Base-by-base conservation (phyloP, 768 basidiomycete species). In the Leucocoprinus sp. region DNA sequence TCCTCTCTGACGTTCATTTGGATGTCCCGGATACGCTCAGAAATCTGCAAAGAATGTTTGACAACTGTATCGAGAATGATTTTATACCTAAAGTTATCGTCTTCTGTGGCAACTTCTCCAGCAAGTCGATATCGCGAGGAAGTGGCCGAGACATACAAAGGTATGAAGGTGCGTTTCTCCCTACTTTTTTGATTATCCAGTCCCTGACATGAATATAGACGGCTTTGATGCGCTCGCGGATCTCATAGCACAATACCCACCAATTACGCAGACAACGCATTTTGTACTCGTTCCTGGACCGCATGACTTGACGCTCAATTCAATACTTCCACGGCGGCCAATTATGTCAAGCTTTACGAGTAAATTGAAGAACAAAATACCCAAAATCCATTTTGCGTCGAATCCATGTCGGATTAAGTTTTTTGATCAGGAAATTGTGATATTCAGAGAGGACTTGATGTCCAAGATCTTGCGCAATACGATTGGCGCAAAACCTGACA, bases 271-370 rank as follows among this genome's bases (percentile, higher is more conserved):
- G 5, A 66, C 66, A 35, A 92, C 93, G 0, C 90, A 93, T 59
- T 96, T 98, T 62, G 77, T 98, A 43, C 80, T 99, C 52, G 84
- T 98, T 17, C 96, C 96, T 4, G 96, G 96, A 5, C 96, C 96
- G 2, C 67, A 88, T 41, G 96, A 99, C 64, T 75, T 95, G 19
- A 82, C 85, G 1, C 70, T 86, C 44, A 90, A 90, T 45, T 72
- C 82, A 8, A 76, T 83, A 17, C 65, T 96, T 9, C 96, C 96
- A 22, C 81, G 90, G 24, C 78, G 80, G 31, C 76, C 89, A 1
- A 69, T 99, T 22, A 75, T 97, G 3, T 77, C 85, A 1, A 75
- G 79, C 1, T 80, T 98, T 54, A 73, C 79, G 0, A 64, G 78
- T 12, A 78, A 82, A 28, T 65, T 99, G 27, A 79, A 72, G 54